Percentiles rank a stretch among this genome's conserved stretches.
Conservation (phyloP, 179 eudicot species). For the Nepenthes alata region DNA sequence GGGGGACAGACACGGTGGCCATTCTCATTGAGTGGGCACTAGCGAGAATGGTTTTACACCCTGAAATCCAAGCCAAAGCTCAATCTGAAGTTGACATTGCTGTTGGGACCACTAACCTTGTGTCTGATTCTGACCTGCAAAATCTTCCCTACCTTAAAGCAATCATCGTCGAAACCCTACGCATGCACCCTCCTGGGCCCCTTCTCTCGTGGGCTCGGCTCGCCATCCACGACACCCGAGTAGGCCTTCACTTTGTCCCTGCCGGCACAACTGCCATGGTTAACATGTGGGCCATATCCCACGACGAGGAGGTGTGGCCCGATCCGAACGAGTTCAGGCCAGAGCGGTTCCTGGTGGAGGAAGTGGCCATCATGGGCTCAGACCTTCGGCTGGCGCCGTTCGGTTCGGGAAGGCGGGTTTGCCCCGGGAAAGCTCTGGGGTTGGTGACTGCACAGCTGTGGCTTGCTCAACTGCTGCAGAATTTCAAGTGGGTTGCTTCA, state of each 20-base stretch:
- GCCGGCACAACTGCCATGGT: conserved; percentile 91
- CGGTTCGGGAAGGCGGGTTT: conserved; percentile 70
- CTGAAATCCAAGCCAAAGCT: conserved; percentile 64
- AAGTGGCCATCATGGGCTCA: conserved; percentile 50
- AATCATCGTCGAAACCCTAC: conserved; percentile 57
- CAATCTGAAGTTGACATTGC: conserved; percentile 47
- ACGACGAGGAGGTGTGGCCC: conserved; percentile 47
- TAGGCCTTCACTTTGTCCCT: conserved; percentile 51
- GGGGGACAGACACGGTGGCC: conserved; percentile 84
- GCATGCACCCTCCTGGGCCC: conserved; percentile 84
- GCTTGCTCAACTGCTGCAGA: conserved; percentile 63
- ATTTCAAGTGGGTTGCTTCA: conserved; percentile 43
- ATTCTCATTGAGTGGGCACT: conserved; percentile 64
- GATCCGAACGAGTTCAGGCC: conserved; percentile 45
- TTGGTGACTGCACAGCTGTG: conserved; percentile 65
- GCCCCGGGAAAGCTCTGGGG: conserved; percentile 76
- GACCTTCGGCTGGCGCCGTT: conserved; percentile 66
- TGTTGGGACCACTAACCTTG: conserved; percentile 26
- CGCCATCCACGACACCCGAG: conserved; percentile 55
- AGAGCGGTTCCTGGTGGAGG: conserved; percentile 49
- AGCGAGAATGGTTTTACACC: conserved; percentile 80
- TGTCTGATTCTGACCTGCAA: conserved; percentile 41
- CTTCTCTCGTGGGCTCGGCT: conserved; percentile 87
- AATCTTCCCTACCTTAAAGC: conserved; percentile 67
- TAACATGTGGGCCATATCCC: conserved; percentile 88